These are phyloP conservation scores for Hemisphaericaspora subhashii DNA, from an alignment of 1,139 yeast species.

Conservation along the genomic window DNA sequence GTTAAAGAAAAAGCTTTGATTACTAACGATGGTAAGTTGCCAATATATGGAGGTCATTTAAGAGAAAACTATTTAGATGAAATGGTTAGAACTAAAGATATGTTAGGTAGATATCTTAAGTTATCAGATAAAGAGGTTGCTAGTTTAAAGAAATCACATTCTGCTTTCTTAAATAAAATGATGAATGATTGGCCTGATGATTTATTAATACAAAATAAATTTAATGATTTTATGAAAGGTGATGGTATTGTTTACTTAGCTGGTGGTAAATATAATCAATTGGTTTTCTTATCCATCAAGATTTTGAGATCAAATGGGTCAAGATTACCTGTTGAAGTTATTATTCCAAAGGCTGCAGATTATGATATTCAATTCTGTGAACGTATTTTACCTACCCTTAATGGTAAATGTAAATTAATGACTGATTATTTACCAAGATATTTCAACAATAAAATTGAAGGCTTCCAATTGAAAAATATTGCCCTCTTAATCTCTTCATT, in stretches of 20 bases:
- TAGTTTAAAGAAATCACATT: conserved; percentile 23
- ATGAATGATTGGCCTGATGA: conserved; percentile 24
- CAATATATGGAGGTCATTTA: conserved; percentile 36
- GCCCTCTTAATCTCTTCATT: conserved; percentile 37
- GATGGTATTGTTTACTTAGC: conserved; percentile 65
- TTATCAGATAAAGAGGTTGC: conserved; percentile 22
- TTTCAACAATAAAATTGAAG: conserved; percentile 21
- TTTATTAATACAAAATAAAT: conserved; percentile 20
- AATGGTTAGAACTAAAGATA: conserved; percentile 27
- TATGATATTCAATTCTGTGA: conserved; percentile 34
- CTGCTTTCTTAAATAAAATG: conserved; percentile 20
- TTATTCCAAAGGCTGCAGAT: conserved; percentile 29
- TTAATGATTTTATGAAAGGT: conserved; percentile 38
- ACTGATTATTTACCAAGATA: conserved; percentile 29
- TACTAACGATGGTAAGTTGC: conserved; percentile 25
- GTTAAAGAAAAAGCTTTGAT: conserved; percentile 7
- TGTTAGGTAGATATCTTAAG: conserved; percentile 23
- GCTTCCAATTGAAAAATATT: conserved; percentile 34
- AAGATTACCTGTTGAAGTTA: conserved; percentile 57
- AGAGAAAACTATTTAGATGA: conserved; percentile 33
- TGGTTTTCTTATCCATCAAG: conserved; percentile 54
- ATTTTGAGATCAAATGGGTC: conserved; percentile 55
- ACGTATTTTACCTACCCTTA: conserved; percentile 28
- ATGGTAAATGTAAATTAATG: conserved; percentile 35
- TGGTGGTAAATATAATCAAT: conserved; percentile 59